Base-by-base conservation (phyloP, 306 rosid species). In the Medicago arabica region DNA sequence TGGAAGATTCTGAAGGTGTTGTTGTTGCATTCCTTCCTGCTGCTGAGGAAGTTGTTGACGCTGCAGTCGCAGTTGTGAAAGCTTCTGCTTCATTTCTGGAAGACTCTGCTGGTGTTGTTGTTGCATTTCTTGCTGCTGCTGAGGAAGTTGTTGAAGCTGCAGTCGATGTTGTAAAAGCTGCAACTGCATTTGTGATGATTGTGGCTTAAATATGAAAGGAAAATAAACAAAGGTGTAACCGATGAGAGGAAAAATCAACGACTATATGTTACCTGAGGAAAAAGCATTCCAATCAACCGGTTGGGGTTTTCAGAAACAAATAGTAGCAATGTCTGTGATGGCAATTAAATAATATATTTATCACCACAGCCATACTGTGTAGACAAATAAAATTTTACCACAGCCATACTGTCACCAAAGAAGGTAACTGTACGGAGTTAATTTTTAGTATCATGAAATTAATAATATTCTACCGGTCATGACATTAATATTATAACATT, bases 231-330 rank as follows among this genome's bases (percentile, higher is more conserved):
- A 60, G 69, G 19, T 67, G 63, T 80, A 54, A 55, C 57, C 21
- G 11, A 64, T 60, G 63, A 78, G 23, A 79, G 36, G 6, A 65
- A 63, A 38, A 28, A 46, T 68, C 43, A 53, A 21, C 69, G 60
- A 53, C 16, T 67, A 61, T 47, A 72, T 61, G 69, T 78, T 78
- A 95, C 99, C 96, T 91, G 97, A 7, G 99, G 99, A 67, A 95
- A 89, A 69, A 95, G 97, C 99, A 95, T 92, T 80, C 99, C 99
- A 71, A 88, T 90, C 89, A 95, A 86, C 85, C 96, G 97, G 88
- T 50, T 88, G 66, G 97, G 93, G 83, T 89, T 90, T 85, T 95
- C 97, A 14, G 99, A 90, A 78, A 92, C 97, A 23, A 97, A 95
- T 23, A 95, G 89, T 72, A 92, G 92, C 89, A 95, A 69, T 0